Base-by-base conservation (phyloP, 192 early-diverging fungal species). In the Backusella tarrabulga region DNA sequence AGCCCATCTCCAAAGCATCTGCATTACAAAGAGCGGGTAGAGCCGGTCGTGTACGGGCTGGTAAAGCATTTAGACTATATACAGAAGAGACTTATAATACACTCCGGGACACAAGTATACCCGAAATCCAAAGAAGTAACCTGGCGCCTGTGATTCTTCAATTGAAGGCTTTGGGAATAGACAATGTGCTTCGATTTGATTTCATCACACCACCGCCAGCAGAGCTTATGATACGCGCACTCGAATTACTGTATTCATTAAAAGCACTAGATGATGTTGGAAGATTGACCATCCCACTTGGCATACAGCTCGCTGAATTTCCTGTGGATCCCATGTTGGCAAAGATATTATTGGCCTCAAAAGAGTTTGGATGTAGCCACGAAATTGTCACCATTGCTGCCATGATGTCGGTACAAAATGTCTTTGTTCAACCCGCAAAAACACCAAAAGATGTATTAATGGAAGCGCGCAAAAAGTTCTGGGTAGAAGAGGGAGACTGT, bases 11-110 rank as follows among this genome's bases (percentile, higher is more conserved):
- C 68, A 96, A 96, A 81, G 96, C 97, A 21, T 95, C 97, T 68
- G 95, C 97, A 29, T 91, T 94, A 76, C 98, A 99, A 84, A 90
- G 98, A 6, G 89, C 95, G 2, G 98, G 97, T 26, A 93, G 98
- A 60, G 97, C 98, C 2, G 98, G 98, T 23, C 91, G 98, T 50
- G 93, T 95, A 1, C 91, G 92, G 6, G 91, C 96, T 0, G 98
- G 97, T 12, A 96, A 92, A 70, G 94, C 94, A 42, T 98, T 92
- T 76, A 88, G 98, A 14, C 82, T 99, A 11, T 99, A 95, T 79
- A 98, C 97, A 0, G 94, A 96, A 76, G 82, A 90, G 36, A 92
- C 92, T 1, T 98, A 92, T 80, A 81, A 86, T 40, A 88, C 93
- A 72, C 91, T 98, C 87, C 90, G 90, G 72, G 86, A 90, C 3